A percentile compares a stretch with the other conserved stretches of the same genome.
phyloP scores from a whole-genome alignment of 306 rosid genomes.

The Cicer pinnatifidum region DNA sequence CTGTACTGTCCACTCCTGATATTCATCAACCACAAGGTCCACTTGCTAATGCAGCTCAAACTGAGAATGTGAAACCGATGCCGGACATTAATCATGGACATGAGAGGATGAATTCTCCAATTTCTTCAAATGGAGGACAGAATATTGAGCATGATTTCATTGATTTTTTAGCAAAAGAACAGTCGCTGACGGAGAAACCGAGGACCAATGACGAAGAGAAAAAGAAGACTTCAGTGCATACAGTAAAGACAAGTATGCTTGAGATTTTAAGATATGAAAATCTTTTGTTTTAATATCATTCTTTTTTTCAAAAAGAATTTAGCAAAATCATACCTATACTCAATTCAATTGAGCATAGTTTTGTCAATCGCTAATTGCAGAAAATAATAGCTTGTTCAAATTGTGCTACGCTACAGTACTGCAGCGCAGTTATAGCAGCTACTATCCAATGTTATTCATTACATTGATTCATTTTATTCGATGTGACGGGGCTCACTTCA shows the following conservation, averaged over 20 bases:
- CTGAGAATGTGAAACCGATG: background rate
- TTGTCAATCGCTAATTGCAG: too few species aligned
- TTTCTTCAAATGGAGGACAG: conserved; percentile 37
- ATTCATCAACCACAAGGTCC: conserved; percentile 31
- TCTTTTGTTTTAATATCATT: conserved; percentile 3
- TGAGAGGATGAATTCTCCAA: conserved; percentile 26
- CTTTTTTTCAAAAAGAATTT: background rate
- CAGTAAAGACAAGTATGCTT: conserved; percentile 40
- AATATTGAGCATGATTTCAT: background rate
- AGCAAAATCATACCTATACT: background rate
- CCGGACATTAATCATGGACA: conserved; percentile 27
- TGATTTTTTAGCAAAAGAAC: conserved; percentile 17
- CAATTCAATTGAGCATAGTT: background rate
- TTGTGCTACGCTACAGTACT: too few species aligned
- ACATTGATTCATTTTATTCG: conserved; percentile 30
- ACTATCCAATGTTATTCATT: background rate
- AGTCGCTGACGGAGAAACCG: background rate
- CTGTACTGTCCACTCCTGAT: conserved; percentile 7
- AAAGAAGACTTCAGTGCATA: conserved; percentile 37
- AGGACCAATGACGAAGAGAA: conserved; percentile 20
- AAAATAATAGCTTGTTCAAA: too few species aligned
- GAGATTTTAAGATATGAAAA: conserved; percentile 2
- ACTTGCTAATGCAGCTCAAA: conserved; percentile 21
- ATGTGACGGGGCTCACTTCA: conserved; percentile 28
- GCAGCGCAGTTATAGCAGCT: too few species aligned